phyloP scores from a whole-genome alignment of 2,329 filamentous ascomycete genomes.

The Akanthomyces dipterigenus region DNA sequence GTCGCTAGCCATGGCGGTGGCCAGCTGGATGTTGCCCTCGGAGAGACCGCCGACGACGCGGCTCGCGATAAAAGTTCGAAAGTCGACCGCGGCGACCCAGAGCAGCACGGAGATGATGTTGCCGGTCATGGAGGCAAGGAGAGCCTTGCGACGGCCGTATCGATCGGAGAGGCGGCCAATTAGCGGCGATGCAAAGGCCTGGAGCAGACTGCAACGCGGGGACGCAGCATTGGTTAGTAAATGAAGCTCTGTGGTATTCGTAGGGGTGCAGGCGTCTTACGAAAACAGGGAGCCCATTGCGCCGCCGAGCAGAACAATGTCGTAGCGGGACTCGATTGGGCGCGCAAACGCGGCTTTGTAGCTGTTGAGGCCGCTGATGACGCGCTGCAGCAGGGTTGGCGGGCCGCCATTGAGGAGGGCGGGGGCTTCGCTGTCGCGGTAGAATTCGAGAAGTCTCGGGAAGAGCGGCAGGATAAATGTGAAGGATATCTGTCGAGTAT shows the following conservation, averaged over 20 bases:
- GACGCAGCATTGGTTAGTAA: neutral
- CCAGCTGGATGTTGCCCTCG: conserved; percentile 94
- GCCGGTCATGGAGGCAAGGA: conserved; percentile 85
- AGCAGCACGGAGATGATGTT: conserved; percentile 91
- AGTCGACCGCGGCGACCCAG: conserved; percentile 90
- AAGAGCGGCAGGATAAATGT: conserved; percentile 97
- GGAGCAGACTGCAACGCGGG: conserved; percentile 59
- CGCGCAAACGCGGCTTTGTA: conserved; percentile 92
- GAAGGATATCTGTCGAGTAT: conserved; percentile 71
- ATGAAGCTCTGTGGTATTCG: neutral
- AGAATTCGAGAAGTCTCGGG: conserved; percentile 91
- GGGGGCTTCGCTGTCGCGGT: conserved; percentile 72
- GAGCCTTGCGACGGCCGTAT: conserved; percentile 77
- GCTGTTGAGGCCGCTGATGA: conserved; percentile 77
- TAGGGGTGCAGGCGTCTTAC: conserved; percentile 26
- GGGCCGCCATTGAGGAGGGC: conserved; percentile 38
- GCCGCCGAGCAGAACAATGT: conserved; percentile 91
- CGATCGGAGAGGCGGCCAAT: conserved; percentile 85
- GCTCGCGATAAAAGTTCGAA: conserved; percentile 91
- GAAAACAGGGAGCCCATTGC: conserved; percentile 89
- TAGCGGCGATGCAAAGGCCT: conserved; percentile 84
- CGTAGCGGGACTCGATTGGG: conserved; percentile 92
- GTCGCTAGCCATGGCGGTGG: conserved; percentile 92
- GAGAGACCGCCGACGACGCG: conserved; percentile 87
- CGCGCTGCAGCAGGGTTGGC: conserved; percentile 65